A percentile compares a stretch with the other conserved stretches of the same genome.
Conservation (phyloP, 768 basidiomycete species). For the Tricholoma furcatifolium region DNA sequence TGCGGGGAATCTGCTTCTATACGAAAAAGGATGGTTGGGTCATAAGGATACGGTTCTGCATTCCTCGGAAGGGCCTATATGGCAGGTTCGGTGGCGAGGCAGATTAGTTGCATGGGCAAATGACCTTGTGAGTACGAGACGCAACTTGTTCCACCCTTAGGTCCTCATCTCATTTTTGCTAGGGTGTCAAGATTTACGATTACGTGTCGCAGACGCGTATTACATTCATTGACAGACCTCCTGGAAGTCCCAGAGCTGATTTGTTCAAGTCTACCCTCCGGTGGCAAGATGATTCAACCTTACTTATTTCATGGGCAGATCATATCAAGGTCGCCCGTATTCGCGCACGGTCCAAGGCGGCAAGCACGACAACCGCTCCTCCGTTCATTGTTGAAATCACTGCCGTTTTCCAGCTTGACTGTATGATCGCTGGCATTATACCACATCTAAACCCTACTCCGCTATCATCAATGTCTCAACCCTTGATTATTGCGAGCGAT, state of each 20-base stretch:
- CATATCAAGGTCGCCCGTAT: constrained; percentile 88
- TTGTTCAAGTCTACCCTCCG: constrained; percentile 89
- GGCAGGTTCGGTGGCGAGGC: constrained; percentile 86
- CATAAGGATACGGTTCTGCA: constrained; percentile 87
- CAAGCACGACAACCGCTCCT: constrained; percentile 42
- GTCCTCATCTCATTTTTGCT: background rate
- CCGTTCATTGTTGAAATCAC: constrained; percentile 84
- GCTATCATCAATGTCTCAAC: constrained; percentile 16
- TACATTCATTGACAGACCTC: constrained; percentile 80
- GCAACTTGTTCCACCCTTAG: background rate
- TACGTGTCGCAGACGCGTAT: constrained; percentile 73
- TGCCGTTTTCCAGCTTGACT: constrained; percentile 89
- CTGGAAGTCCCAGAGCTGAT: constrained; percentile 86
- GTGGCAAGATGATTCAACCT: constrained; percentile 91
- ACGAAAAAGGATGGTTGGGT: constrained; percentile 96
- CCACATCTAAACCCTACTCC: constrained; percentile 59
- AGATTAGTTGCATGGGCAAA: constrained; percentile 95
- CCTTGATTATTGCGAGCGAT: constrained; percentile 12
- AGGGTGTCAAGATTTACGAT: constrained; percentile 97
- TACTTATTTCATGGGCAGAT: constrained; percentile 94
- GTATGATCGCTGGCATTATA: constrained; percentile 90
- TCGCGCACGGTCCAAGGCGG: constrained; percentile 53
- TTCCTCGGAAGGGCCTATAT: constrained; percentile 89
- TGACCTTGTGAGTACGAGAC: constrained; percentile 60
- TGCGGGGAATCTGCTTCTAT: constrained; percentile 81